Base-by-base conservation (phyloP, 805 yeast genomes). In the Vanderwaltozyma polyspora region DNA sequence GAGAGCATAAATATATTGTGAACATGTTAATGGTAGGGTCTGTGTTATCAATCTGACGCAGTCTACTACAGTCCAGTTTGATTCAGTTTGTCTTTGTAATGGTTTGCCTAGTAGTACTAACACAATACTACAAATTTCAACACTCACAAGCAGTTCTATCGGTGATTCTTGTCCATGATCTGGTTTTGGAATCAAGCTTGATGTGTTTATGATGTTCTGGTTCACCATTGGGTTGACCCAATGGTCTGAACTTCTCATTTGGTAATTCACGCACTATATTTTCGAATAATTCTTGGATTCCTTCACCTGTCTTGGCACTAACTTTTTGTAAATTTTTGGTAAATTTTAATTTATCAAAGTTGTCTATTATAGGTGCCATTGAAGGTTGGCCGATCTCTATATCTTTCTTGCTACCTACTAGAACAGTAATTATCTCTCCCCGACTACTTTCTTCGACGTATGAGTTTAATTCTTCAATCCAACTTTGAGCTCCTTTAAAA, bases 391-490 rank as follows among this genome's bases (percentile, higher is more conserved):
- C 65, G 5, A 59, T 60, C 8, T 58, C 67, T 43, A 81, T 60
- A 59, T 81, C 93, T 1, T 66, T 43, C 50, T 81, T 81, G 51
- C 81, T 81, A n/a, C 87, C 93, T n/a, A 78, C 83, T 26, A 81
- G 57, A 7, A 79, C 72, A 6, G 29, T 76, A 17, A 72, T 68
- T 30, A 79, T 75, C 25, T 72, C 73, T 11, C 71, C 72, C 8
- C 80, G 79, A 49, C 74, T 74, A 15, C 44, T 52, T 12, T 42
- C 45, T 7, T 42, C 41, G 6, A 46, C 36, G 28, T 56, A 50
- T 3, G 40, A 30, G 51, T 75, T 75, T 42, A 81, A 60, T 56
- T 81, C 91, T 48, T 77, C 75, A 25, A 79, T 75, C 89, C 89
- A 81, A 30, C 74, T 73, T 45, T 76, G 74, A 3, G 89, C 89